These are phyloP conservation scores for Didymosphaeria variabile DNA, from an alignment of 2,329 filamentous ascomycete species.

Conservation along the genomic window DNA sequence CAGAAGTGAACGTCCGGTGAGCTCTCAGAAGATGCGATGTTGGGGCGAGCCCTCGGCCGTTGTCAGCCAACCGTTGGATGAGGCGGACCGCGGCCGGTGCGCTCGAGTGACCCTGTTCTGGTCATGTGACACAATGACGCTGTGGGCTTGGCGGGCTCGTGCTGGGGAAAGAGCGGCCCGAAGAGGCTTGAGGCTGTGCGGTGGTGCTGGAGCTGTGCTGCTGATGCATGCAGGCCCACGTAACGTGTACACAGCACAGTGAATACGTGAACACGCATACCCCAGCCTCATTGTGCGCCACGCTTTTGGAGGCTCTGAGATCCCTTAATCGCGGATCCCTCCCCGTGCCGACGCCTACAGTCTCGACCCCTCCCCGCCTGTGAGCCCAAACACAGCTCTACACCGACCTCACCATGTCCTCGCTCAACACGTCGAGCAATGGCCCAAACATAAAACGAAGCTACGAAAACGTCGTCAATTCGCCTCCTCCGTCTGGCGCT, in stretches of 20 bases:
- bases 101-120: background rate
- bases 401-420: constrained; percentile 72
- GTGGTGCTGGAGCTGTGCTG: constrained; percentile 16
- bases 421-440: constrained; percentile 65
- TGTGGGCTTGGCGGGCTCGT: constrained; percentile 3
- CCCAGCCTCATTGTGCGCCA: constrained; percentile 4
- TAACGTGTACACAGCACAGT: constrained; percentile 5
- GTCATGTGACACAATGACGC: constrained; percentile 23
- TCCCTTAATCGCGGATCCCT: background rate
- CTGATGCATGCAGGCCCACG: constrained; percentile 13
- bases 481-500: constrained; percentile 63
- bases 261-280: constrained; percentile 1
- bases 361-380: constrained; percentile 14
- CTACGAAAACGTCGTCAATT: constrained; percentile 73
- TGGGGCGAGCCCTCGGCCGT: constrained; percentile 14
- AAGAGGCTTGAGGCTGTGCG: constrained; percentile 21
- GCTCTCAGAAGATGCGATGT: constrained; percentile 8
- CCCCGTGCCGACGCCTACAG: background rate
- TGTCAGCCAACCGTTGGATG: constrained; percentile 26
- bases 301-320: background rate
- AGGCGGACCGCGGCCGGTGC: constrained; percentile 24
- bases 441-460: constrained; percentile 63
- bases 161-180: constrained; percentile 16
- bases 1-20: constrained; percentile 10
- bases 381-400: constrained; percentile 18